A percentile compares a stretch with the other conserved stretches of the same genome.
Conservation (phyloP, 2,329 filamentous ascomycete species). For the Sclerotiophoma versabilis region DNA sequence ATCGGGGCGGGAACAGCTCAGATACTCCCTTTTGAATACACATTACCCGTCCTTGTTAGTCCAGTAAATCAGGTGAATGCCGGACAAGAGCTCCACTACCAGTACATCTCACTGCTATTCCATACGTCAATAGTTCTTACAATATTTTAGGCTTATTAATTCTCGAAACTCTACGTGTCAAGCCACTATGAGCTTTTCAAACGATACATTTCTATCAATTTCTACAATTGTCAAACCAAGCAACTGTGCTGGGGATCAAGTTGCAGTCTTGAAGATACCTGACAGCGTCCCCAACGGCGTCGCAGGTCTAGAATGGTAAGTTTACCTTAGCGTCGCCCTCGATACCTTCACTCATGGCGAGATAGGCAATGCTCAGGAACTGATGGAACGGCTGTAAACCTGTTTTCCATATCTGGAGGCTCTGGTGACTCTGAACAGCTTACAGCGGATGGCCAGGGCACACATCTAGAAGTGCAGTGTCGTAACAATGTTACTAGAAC, state of each 20-base stretch:
- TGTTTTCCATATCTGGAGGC: neutral
- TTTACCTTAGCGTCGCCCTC: no score
- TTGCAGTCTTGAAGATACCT: neutral
- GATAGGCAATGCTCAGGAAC: conserved; percentile 1
- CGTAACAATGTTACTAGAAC: neutral
- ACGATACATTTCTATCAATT: neutral
- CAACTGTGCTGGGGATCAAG: neutral
- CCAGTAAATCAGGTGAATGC: neutral
- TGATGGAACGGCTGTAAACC: neutral
- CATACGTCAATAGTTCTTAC: neutral
- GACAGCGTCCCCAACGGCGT: neutral
- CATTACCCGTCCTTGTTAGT: neutral
- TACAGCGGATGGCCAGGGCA: neutral
- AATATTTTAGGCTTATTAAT: neutral
- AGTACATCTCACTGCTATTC: neutral
- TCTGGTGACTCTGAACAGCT: neutral
- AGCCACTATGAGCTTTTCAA: conserved; percentile 1
- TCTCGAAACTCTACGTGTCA: neutral
- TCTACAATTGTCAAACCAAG: neutral
- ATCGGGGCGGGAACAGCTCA: neutral
- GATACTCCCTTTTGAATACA: conserved; percentile 3
- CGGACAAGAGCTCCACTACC: neutral
- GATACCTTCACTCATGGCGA: neutral
- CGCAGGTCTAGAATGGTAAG: conserved; percentile 1
- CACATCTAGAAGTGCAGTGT: neutral